Percentiles rank a stretch among this genome's conserved stretches.
Conservation (phyloP, 2,329 filamentous ascomycete species). For the Alternaria sp. region DNA sequence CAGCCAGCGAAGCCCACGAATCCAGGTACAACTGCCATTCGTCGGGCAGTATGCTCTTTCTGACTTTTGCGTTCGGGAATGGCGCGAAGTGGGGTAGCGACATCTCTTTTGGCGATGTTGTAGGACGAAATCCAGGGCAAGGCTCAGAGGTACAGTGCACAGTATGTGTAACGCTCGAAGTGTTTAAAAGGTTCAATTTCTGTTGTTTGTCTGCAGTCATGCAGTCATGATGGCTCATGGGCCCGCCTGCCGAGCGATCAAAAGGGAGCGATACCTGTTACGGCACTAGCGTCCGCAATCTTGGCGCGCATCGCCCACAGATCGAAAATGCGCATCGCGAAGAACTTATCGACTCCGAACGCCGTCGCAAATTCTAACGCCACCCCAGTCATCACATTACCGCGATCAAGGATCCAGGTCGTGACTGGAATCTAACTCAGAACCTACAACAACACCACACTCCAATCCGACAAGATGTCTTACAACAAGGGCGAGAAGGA, state of each 20-base stretch:
- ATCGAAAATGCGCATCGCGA: slow-evolving; percentile 16
- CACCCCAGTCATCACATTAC: slow-evolving; percentile 62
- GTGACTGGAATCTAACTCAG: slow-evolving; percentile 50
- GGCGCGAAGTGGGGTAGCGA: slow-evolving; percentile 75
- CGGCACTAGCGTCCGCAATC: slow-evolving; percentile 41
- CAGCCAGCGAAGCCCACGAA: slow-evolving; percentile 74
- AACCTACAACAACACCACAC: slow-evolving; percentile 28
- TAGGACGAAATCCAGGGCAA: not conserved
- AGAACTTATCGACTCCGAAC: slow-evolving; percentile 32
- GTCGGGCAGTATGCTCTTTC: slow-evolving; percentile 66
- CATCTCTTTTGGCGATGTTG: slow-evolving; percentile 32
- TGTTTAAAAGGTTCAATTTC: not conserved
- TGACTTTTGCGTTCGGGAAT: slow-evolving; percentile 74
- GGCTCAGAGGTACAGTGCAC: not conserved
- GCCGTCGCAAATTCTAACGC: slow-evolving; percentile 34
- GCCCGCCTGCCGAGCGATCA: slow-evolving; percentile 8
- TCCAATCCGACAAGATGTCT: slow-evolving; percentile 40
- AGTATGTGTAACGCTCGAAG: not conserved
- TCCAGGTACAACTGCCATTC: slow-evolving; percentile 82
- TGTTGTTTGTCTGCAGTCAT: slow-evolving; percentile 17
- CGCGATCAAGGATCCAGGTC: slow-evolving; percentile 55
- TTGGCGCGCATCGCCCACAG: slow-evolving; percentile 20
- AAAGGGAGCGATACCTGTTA: slow-evolving; percentile 23
- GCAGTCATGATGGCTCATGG: slow-evolving; percentile 37
- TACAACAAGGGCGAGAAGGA: slow-evolving; percentile 87